These are phyloP conservation scores for Blattamonas nauphoetae DNA, from an alignment of 78 protist species.

Conservation along the genomic window DNA sequence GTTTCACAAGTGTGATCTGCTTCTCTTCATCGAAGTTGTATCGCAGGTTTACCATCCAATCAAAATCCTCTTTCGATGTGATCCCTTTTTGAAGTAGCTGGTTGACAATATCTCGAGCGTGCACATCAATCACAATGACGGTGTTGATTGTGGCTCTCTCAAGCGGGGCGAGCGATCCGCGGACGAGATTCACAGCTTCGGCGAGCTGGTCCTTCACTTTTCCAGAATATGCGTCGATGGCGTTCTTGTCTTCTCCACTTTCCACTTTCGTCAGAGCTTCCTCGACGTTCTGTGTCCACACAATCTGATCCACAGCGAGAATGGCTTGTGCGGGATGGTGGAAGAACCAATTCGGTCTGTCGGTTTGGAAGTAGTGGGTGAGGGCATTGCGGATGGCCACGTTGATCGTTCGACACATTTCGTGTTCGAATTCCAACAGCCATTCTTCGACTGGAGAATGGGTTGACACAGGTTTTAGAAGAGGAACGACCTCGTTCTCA, in stretches of 20 bases:
- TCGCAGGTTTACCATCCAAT: slow-evolving; percentile 49
- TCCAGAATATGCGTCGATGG: slow-evolving; percentile 1
- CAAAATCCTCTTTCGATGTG: slow-evolving; percentile 29
- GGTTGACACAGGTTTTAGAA: background rate
- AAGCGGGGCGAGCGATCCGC: slow-evolving; percentile 17
- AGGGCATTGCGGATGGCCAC: slow-evolving; percentile 4
- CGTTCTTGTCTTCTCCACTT: background rate
- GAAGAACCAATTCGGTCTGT: slow-evolving; percentile 29
- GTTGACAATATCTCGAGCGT: slow-evolving; percentile 44
- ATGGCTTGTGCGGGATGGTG: slow-evolving; percentile 40
- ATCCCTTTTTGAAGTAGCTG: background rate
- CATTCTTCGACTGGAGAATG: slow-evolving; percentile 48
- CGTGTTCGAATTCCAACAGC: slow-evolving; percentile 40
- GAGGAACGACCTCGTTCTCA: slow-evolving; percentile 57
- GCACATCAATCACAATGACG: slow-evolving; percentile 59
- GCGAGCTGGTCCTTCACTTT: background rate
- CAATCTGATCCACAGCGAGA: slow-evolving; percentile 32
- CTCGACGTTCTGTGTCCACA: slow-evolving; percentile 43
- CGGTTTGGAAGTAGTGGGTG: slow-evolving; percentile 8
- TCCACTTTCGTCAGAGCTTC: slow-evolving; percentile 3
- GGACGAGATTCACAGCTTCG: background rate
- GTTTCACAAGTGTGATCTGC: slow-evolving; percentile 33
- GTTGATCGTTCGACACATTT: slow-evolving; percentile 33
- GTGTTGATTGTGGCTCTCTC: slow-evolving; percentile 28
- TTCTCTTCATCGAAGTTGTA: slow-evolving; percentile 53